Evolutionary conservation across 2,329 filamentous ascomycete species (phyloP).

Genomic region (Cladosporium sp.): DNA sequence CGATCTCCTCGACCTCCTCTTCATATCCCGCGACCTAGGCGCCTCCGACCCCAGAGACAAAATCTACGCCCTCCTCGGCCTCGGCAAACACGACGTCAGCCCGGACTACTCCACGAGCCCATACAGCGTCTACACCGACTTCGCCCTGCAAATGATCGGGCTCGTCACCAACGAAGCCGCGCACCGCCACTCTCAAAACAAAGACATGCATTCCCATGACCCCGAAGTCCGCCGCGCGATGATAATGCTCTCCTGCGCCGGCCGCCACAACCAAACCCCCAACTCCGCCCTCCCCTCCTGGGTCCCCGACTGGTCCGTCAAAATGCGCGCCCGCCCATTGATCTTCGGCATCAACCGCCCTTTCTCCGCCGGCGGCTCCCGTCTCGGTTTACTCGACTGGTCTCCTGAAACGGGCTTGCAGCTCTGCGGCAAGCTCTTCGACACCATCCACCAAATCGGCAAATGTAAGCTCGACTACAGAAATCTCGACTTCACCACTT

Average conservation of each 20-base stretch:
- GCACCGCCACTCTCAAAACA: not conserved
- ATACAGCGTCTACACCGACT: constrained; percentile 26
- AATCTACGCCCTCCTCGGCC: constrained; percentile 27
- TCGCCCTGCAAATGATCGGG: constrained; percentile 26
- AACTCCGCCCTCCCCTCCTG: constrained; percentile 16
- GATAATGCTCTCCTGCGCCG: constrained; percentile 27
- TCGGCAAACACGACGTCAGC: constrained; percentile 24
- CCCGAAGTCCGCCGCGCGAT: constrained; percentile 23
- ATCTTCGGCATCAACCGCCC: constrained; percentile 21
- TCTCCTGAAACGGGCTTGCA: constrained; percentile 22
- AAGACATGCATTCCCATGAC: constrained; percentile 12
- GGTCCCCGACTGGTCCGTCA: constrained; percentile 28
- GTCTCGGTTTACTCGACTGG: constrained; percentile 25
- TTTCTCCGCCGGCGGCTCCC: constrained; percentile 23
- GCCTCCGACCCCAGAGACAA: constrained; percentile 28
- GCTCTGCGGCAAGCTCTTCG: constrained; percentile 26
- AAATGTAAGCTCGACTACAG: constrained; percentile 16
- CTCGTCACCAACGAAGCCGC: constrained; percentile 17
- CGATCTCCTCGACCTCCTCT: constrained; percentile 27
- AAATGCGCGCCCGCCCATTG: constrained; percentile 23
- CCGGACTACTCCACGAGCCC: constrained; percentile 25
- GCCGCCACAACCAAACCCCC: constrained; percentile 22
- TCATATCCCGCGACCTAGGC: constrained; percentile 27
- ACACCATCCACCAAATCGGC: constrained; percentile 24
- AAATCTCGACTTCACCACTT: not conserved